A percentile compares a stretch with the other conserved stretches of the same genome.
phyloP scores from a whole-genome alignment of 2,329 filamentous ascomycete genomes.

The Ophiostoma pallidulum region DNA sequence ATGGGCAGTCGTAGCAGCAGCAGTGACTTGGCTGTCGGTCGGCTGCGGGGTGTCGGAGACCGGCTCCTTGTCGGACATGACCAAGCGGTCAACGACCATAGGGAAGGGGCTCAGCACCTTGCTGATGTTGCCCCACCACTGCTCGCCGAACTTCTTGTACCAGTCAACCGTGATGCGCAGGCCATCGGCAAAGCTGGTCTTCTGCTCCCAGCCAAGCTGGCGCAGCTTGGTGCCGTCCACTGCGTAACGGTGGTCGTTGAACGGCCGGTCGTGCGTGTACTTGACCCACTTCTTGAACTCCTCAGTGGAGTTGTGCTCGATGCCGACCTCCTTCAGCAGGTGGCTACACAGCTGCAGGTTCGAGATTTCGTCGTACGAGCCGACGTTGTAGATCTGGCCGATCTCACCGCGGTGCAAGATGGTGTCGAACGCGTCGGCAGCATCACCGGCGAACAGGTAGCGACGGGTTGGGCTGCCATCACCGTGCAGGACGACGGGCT shows the following conservation, averaged over 20 bases:
- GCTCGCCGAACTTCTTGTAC: conserved; percentile 57
- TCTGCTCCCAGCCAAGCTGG: conserved; percentile 59
- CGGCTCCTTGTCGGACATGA: conserved; percentile 42
- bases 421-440: conserved; percentile 73
- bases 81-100: conserved; percentile 44
- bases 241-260: conserved; percentile 66
- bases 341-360: conserved; percentile 60
- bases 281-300: conserved; percentile 57
- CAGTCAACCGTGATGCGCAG: conserved; percentile 57
- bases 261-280: conserved; percentile 68
- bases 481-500: conserved; percentile 65
- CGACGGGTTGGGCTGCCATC: conserved; percentile 64
- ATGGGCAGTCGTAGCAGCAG: neutral
- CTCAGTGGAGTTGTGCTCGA: conserved; percentile 39
- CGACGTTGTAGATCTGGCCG: conserved; percentile 75
- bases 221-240: conserved; percentile 61
- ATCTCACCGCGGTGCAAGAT: conserved; percentile 68
- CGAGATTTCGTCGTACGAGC: conserved; percentile 67
- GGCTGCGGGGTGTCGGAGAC: conserved; percentile 25
- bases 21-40: conserved; percentile 13
- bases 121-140: conserved; percentile 64
- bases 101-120: conserved; percentile 61
- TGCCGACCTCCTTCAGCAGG: conserved; percentile 53
- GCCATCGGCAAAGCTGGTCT: conserved; percentile 54
- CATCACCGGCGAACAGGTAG: conserved; percentile 71